Percentiles rank a stretch among this genome's conserved stretches.
phyloP scores from a whole-genome alignment of 2,329 filamentous ascomycete genomes.

The Cordyceps fumosorosea region DNA sequence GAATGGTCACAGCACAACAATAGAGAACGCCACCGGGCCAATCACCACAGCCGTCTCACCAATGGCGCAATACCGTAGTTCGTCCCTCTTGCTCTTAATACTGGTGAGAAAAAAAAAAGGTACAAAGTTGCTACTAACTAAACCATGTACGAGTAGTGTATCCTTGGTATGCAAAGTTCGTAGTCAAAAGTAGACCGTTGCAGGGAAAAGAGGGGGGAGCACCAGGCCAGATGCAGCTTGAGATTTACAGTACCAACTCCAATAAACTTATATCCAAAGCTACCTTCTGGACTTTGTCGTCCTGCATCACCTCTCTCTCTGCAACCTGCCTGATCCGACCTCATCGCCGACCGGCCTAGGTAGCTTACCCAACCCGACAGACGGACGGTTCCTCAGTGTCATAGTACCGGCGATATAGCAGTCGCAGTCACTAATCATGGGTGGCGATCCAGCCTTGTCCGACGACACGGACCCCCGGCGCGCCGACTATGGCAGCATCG shows the following conservation, averaged over 20 bases:
- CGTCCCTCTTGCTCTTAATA: neutral
- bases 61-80: constrained; percentile 6
- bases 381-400: neutral
- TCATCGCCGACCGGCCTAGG: neutral
- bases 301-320: neutral
- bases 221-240: neutral
- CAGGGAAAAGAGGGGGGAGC: neutral
- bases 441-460: neutral
- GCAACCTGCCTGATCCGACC: neutral
- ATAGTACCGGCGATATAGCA: neutral
- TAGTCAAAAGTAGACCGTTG: neutral
- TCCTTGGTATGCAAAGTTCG: neutral
- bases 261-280: neutral
- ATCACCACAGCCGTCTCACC: constrained; percentile 5
- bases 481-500: constrained; percentile 6
- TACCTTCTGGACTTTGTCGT: neutral
- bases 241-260: neutral
- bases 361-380: neutral
- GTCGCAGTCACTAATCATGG: neutral
- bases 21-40: neutral
- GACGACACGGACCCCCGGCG: neutral
- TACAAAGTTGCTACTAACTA: too few relatives aligned
- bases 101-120: too few relatives aligned
- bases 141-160: neutral
- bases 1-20: neutral